These are phyloP conservation scores for Magnusiomyces sp. DNA, from an alignment of 1,139 yeast genomes.

Conservation along the genomic window DNA sequence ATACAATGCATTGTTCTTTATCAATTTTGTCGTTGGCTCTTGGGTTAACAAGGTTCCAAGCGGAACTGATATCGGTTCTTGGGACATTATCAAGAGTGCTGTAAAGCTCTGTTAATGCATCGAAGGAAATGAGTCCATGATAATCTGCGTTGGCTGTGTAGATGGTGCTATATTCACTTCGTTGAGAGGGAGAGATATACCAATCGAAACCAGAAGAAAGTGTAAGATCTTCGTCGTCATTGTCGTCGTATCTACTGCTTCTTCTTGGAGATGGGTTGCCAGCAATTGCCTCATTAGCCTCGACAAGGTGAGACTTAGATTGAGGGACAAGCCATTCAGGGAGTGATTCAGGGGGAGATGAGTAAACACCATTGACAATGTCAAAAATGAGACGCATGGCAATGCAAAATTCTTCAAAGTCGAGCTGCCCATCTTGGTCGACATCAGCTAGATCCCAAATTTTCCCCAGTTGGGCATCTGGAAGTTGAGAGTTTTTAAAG, in stretches of 20 bases:
- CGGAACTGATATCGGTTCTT: constrained; percentile 75
- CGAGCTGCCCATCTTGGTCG: constrained; percentile 83
- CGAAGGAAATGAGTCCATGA: constrained; percentile 75
- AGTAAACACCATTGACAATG: constrained; percentile 65
- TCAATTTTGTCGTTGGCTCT: constrained; percentile 80
- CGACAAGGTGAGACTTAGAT: constrained; percentile 72
- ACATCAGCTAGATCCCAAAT: constrained; percentile 93
- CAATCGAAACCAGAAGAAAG: constrained; percentile 76
- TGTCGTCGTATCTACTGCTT: constrained; percentile 36
- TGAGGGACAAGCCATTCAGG: constrained; percentile 94
- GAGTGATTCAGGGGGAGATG: constrained; percentile 55
- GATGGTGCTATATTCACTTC: constrained; percentile 66
- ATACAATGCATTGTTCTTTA: constrained; percentile 84
- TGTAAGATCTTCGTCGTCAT: constrained; percentile 46
- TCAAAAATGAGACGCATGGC: constrained; percentile 95
- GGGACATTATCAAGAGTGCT: constrained; percentile 65
- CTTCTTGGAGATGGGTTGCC: constrained; percentile 9
- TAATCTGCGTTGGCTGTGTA: constrained; percentile 68
- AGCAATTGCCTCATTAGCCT: constrained; percentile 62
- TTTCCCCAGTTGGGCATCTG: constrained; percentile 63
- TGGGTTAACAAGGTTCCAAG: constrained; percentile 95
- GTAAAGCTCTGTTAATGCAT: constrained; percentile 62
- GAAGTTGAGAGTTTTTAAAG: constrained; percentile 77
- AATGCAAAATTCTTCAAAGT: constrained; percentile 94
- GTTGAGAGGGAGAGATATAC: constrained; percentile 90